Percentiles rank a stretch among this genome's conserved stretches.
Conservation (phyloP, 1,284 basidiomycete genomes). For the Apiotrichum gamsii region DNA sequence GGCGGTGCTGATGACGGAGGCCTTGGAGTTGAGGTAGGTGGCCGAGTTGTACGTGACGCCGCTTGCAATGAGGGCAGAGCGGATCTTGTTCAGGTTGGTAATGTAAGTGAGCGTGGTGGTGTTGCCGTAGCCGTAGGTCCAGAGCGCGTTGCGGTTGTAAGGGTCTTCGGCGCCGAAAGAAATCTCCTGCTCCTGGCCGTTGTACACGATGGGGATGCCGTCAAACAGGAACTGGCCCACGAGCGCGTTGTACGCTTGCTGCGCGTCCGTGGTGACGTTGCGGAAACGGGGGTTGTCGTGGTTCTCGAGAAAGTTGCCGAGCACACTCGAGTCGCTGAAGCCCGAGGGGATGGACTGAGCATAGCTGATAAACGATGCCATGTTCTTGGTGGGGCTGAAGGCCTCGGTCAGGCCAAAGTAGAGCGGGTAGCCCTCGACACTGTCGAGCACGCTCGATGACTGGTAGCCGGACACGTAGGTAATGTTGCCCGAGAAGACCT, state of each 20-base stretch:
- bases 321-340: conserved; percentile 51
- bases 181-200: conserved; percentile 65
- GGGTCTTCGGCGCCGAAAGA: conserved; percentile 56
- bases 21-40: conserved; percentile 56
- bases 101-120: conserved; percentile 59
- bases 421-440: conserved; percentile 55
- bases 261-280: conserved; percentile 49
- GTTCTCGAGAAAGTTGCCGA: conserved; percentile 78
- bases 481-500: conserved; percentile 55
- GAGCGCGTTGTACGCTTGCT: conserved; percentile 57
- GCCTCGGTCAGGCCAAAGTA: conserved; percentile 60
- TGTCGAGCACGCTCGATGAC: conserved; percentile 38
- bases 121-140: conserved; percentile 54
- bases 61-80: conserved; percentile 57
- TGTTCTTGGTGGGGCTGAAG: conserved; percentile 53
- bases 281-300: conserved; percentile 74
- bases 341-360: conserved; percentile 7
- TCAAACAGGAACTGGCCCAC: conserved; percentile 60
- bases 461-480: conserved; percentile 35
- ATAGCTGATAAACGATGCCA: conserved; percentile 50
- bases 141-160: conserved; percentile 70
- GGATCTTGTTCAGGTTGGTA: conserved; percentile 61
- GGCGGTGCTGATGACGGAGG: conserved; percentile 57
- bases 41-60: conserved; percentile 34
- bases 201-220: conserved; percentile 64